A percentile compares a stretch with the other conserved stretches of the same genome.
Evolutionary conservation across 305 asterid genomes (phyloP).

Genomic region (Euphrasia arctica): DNA sequence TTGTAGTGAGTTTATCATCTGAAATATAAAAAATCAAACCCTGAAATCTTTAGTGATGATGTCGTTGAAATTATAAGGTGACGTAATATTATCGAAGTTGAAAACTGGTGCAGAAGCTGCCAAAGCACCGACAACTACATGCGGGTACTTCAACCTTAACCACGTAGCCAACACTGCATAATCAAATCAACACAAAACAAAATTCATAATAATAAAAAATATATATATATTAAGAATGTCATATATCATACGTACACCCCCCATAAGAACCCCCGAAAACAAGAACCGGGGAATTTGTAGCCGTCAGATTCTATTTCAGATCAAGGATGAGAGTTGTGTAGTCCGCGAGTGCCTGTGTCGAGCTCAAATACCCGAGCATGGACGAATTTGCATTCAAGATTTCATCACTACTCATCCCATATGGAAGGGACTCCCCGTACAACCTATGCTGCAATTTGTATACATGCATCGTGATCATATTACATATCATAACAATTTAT

Average conservation of each 20-base stretch:
- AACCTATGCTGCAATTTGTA: slow-evolving; percentile 66
- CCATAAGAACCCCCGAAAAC: slow-evolving; percentile 95
- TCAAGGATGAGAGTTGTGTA: slow-evolving; percentile 72
- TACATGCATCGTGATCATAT: no score
- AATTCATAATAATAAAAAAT: neutral
- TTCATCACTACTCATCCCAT: slow-evolving; percentile 42
- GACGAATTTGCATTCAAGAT: slow-evolving; percentile 60
- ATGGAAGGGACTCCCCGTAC: slow-evolving; percentile 82
- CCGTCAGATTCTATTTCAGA: slow-evolving; percentile 62
- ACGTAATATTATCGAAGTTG: slow-evolving; percentile 74
- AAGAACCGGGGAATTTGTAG: slow-evolving; percentile 63
- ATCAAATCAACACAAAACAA: neutral
- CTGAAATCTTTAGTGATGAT: slow-evolving; percentile 73
- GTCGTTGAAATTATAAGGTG: slow-evolving; percentile 59
- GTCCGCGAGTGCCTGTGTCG: slow-evolving; percentile 87
- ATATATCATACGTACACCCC: slow-evolving; percentile 66
- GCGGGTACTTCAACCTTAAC: slow-evolving; percentile 91
- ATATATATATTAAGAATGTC: no score
- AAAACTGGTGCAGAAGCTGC: slow-evolving; percentile 93
- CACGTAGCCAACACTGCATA: slow-evolving; percentile 89
- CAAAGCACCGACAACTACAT: slow-evolving; percentile 81
- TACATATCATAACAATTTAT: no score
- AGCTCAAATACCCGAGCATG: slow-evolving; percentile 72
- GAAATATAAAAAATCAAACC: slow-evolving; percentile 41
- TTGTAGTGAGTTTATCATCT: no score